A percentile compares a stretch with the other conserved stretches of the same genome.
Conservation (phyloP, 2,329 filamentous ascomycete species). For the Fusarium pilosicola region DNA sequence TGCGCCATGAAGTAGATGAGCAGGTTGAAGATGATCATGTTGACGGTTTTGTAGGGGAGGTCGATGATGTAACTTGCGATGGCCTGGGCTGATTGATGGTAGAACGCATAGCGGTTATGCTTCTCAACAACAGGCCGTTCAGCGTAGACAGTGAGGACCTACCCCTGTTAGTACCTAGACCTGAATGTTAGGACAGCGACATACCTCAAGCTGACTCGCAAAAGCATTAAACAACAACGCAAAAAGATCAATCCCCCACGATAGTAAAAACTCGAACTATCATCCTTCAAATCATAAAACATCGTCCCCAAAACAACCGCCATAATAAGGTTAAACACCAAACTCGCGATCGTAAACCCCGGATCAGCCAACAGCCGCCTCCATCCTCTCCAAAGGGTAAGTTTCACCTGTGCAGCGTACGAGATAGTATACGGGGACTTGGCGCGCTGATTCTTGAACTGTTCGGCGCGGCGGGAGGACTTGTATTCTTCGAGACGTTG, state of each 20-base stretch:
- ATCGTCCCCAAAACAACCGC: slow-evolving; percentile 64
- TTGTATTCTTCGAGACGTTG: slow-evolving; percentile 38
- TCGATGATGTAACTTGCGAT: slow-evolving; percentile 43
- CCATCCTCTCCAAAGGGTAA: slow-evolving; percentile 55
- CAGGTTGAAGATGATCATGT: slow-evolving; percentile 42
- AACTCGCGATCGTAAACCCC: slow-evolving; percentile 51
- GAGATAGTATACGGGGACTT: slow-evolving; percentile 61
- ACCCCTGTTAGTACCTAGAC: too few species aligned
- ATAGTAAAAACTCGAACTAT: slow-evolving; percentile 58
- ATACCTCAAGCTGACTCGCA: slow-evolving; percentile 47
- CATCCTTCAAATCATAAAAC: slow-evolving; percentile 57
- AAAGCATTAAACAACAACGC: slow-evolving; percentile 63
- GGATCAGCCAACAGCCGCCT: slow-evolving; percentile 54
- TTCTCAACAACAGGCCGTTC: slow-evolving; percentile 50
- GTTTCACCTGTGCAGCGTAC: slow-evolving; percentile 55
- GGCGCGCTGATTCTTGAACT: slow-evolving; percentile 50
- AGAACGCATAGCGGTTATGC: slow-evolving; percentile 49
- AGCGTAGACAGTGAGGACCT: slow-evolving; percentile 46
- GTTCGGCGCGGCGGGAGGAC: slow-evolving; percentile 35
- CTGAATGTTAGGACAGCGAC: not conserved
- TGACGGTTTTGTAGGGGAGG: slow-evolving; percentile 40
- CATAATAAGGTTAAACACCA: slow-evolving; percentile 58
- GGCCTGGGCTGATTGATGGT: slow-evolving; percentile 47
- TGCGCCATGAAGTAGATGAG: slow-evolving; percentile 74
- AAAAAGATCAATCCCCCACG: slow-evolving; percentile 62